These are phyloP conservation scores for Chamaenerion angustifolium DNA, from an alignment of 345 rosid genomes.

Conservation along the genomic window DNA sequence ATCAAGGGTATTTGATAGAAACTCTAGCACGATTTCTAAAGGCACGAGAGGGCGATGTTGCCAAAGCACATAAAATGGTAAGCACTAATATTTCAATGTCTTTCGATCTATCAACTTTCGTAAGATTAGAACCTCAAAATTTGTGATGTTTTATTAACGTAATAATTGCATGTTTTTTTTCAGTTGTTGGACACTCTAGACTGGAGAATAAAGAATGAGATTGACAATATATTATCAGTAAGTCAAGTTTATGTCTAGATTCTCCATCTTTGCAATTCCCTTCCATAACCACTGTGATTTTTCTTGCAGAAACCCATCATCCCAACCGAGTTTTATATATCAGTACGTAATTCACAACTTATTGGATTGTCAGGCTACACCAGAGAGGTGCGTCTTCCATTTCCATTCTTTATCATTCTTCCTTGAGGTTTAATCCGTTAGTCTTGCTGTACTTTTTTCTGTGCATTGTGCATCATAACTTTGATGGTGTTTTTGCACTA, in stretches of 20 bases:
- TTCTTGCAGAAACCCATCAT: conserved; percentile 80
- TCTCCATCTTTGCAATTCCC: too few species aligned
- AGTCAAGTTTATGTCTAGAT: conserved; percentile 18
- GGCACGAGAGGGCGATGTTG: conserved; percentile 64
- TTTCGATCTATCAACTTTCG: too few species aligned
- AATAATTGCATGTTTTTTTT: conserved; percentile 6
- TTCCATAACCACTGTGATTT: background rate
- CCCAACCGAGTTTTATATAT: conserved; percentile 54
- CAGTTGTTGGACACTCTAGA: conserved; percentile 76
- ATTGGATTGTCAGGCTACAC: conserved; percentile 94
- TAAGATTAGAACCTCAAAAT: background rate
- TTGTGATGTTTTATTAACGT: too few species aligned
- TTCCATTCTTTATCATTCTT: background rate
- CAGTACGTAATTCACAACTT: conserved; percentile 75
- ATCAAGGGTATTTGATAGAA: conserved; percentile 54
- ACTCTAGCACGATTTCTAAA: conserved; percentile 50
- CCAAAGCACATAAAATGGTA: conserved; percentile 71
- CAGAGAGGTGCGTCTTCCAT: conserved; percentile 47
- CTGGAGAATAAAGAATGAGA: conserved; percentile 83
- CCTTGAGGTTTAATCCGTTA: background rate
- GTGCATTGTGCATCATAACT: too few species aligned
- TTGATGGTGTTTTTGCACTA: too few species aligned
- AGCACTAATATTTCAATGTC: conserved; percentile 8
- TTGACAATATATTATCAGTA: conserved; percentile 63
- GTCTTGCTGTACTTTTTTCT: too few species aligned